Conservation (phyloP, 179 eudicot species). For the Vitellaria paradoxa region DNA sequence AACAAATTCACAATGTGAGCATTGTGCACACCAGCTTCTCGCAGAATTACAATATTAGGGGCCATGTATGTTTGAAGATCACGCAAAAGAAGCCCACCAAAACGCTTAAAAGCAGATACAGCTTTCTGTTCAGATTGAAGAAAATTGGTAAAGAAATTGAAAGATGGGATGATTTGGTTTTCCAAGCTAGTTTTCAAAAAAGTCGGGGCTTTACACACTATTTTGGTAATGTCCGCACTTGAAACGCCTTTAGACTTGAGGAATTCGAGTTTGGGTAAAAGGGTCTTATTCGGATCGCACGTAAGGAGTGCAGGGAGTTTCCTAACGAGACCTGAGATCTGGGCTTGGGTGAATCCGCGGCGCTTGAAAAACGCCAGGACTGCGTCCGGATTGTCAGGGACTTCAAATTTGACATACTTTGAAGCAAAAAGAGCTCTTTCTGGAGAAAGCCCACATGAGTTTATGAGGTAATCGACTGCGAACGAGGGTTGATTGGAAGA, state of each 20-base stretch:
- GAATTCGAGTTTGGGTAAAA: slow-evolving; percentile 36
- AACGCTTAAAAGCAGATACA: slow-evolving; percentile 6
- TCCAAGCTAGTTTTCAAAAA: slow-evolving; percentile 16
- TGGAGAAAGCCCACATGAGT: slow-evolving; percentile 34
- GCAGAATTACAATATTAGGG: slow-evolving; percentile 21
- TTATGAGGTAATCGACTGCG: slow-evolving; percentile 25
- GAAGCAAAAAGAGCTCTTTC: slow-evolving; percentile 27
- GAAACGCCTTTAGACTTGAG: slow-evolving; percentile 23
- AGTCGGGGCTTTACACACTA: background rate
- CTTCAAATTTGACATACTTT: slow-evolving; percentile 11
- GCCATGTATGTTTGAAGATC: background rate
- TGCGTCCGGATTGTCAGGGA: slow-evolving; percentile 19
- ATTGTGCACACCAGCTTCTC: slow-evolving; percentile 23
- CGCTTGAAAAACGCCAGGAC: slow-evolving; percentile 21
- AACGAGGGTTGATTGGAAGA: slow-evolving; percentile 13
- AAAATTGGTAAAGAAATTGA: slow-evolving; percentile 6
- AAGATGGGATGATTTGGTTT: slow-evolving; percentile 18
- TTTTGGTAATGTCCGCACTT: background rate
- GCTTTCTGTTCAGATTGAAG: background rate
- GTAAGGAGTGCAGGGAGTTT: slow-evolving; percentile 11
- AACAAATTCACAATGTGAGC: slow-evolving; percentile 5
- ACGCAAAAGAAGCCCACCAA: background rate
- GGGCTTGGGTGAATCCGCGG: slow-evolving; percentile 26
- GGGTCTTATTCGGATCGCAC: slow-evolving; percentile 17
- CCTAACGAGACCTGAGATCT: slow-evolving; percentile 14